phyloP scores from a whole-genome alignment of 257 asterid species.

The Lantana camara region DNA sequence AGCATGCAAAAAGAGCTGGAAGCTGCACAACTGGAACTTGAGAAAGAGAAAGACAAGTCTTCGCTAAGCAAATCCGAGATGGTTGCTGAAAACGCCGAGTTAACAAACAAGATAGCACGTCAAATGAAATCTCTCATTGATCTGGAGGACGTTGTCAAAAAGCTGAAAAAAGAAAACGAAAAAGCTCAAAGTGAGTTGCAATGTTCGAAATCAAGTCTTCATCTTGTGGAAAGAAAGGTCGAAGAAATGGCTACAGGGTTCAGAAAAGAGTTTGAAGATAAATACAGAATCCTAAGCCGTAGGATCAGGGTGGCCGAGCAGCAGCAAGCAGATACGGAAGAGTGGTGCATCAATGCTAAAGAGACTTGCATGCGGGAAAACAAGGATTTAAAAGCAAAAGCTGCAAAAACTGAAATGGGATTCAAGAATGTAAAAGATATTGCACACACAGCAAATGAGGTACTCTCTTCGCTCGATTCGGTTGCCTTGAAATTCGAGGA shows the following conservation, averaged over 20 bases:
- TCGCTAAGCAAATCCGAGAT: slow-evolving; percentile 28
- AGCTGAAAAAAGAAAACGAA: slow-evolving; percentile 33
- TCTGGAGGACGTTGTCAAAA: slow-evolving; percentile 5
- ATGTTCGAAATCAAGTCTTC: slow-evolving; percentile 43
- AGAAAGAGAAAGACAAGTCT: slow-evolving; percentile 37
- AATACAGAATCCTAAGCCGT: slow-evolving; percentile 66
- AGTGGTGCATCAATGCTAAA: slow-evolving; percentile 56
- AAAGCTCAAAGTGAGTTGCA: slow-evolving; percentile 15
- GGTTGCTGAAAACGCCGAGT: slow-evolving; percentile 44
- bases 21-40: slow-evolving; percentile 34
- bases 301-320: slow-evolving; percentile 89
- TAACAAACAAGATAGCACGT: slow-evolving; percentile 27
- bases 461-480: slow-evolving; percentile 53
- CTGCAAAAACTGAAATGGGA: slow-evolving; percentile 32
- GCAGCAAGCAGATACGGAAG: slow-evolving; percentile 72
- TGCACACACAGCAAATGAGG: slow-evolving; percentile 48
- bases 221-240: slow-evolving; percentile 49
- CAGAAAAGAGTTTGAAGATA: slow-evolving; percentile 66
- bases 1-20: slow-evolving; percentile 25
- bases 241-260: slow-evolving; percentile 73
- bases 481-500: slow-evolving; percentile 62
- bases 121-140: slow-evolving; percentile 30
- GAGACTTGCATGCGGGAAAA: slow-evolving; percentile 42
- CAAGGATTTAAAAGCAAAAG: slow-evolving; percentile 45
- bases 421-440: slow-evolving; percentile 48